Conservation (phyloP, 768 basidiomycete genomes). For the Russula sp. region DNA sequence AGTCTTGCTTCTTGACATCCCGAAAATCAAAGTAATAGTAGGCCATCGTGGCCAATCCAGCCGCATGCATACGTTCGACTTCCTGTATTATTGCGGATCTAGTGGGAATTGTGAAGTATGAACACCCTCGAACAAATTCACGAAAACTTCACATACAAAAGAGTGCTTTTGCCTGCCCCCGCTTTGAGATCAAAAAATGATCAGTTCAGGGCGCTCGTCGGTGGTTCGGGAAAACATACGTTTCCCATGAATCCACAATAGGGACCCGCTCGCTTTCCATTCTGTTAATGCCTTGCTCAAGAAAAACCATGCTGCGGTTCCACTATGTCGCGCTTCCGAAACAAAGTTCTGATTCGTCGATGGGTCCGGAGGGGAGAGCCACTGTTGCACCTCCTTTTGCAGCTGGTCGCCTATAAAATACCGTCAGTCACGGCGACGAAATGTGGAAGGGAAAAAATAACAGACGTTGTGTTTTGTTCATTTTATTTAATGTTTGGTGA, state of each 20-base stretch:
- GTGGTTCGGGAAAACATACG: background rate
- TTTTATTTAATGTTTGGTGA: background rate
- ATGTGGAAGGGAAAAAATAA: background rate
- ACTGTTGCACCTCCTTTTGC: background rate
- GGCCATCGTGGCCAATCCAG: background rate
- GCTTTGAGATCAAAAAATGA: background rate
- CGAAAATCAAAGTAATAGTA: background rate
- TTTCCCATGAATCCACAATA: background rate
- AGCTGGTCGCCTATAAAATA: background rate
- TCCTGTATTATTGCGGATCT: too few relatives aligned
- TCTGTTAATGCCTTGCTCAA: background rate
- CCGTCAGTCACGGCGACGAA: background rate
- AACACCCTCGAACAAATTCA: fast-evolving
- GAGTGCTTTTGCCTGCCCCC: background rate
- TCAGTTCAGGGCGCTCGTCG: background rate
- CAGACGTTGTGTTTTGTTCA: background rate
- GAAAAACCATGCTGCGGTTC: background rate
- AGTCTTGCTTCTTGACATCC: background rate
- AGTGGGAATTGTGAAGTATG: too few relatives aligned
- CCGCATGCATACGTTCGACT: too few relatives aligned
- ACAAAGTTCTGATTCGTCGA: background rate
- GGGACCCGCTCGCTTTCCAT: background rate
- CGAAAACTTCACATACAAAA: background rate
- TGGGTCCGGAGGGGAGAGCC: background rate
- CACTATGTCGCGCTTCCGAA: background rate